Percentiles rank a stretch among this genome's conserved stretches.
Evolutionary conservation across 345 rosid genomes (phyloP).

Genomic region (Eucalyptus lansdowneana): DNA sequence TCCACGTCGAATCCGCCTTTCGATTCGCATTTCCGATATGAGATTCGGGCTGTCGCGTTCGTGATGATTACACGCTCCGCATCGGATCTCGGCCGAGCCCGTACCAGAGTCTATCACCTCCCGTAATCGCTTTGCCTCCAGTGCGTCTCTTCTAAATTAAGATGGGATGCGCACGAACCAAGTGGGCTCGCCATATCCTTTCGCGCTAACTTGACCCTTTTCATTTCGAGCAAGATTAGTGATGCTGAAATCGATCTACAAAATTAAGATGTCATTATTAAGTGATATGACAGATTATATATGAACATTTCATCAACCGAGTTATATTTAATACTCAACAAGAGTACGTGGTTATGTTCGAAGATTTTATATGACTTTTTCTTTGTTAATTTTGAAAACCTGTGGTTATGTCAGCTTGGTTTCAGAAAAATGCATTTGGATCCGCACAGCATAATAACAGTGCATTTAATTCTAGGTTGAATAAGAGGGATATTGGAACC

Average conservation of each 20-base stretch:
- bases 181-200: background rate
- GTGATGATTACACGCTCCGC: background rate
- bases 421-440: background rate
- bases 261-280: accelerated
- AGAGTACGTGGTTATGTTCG: accelerated
- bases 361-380: background rate
- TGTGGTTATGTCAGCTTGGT: too few relatives aligned
- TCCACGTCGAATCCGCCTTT: background rate
- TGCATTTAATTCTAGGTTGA: background rate
- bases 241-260: background rate
- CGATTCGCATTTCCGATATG: background rate
- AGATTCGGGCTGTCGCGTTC: background rate
- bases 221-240: background rate
- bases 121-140: background rate
- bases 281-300: accelerated
- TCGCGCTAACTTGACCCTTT: background rate
- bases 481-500: background rate
- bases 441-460: background rate
- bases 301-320: background rate
- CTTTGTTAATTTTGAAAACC: background rate
- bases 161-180: background rate
- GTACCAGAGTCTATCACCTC: background rate
- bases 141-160: background rate
- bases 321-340: background rate
- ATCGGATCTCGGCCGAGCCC: background rate